Conservation (phyloP, 2,329 filamentous ascomycete genomes). For the Fusarium avenaceum region DNA sequence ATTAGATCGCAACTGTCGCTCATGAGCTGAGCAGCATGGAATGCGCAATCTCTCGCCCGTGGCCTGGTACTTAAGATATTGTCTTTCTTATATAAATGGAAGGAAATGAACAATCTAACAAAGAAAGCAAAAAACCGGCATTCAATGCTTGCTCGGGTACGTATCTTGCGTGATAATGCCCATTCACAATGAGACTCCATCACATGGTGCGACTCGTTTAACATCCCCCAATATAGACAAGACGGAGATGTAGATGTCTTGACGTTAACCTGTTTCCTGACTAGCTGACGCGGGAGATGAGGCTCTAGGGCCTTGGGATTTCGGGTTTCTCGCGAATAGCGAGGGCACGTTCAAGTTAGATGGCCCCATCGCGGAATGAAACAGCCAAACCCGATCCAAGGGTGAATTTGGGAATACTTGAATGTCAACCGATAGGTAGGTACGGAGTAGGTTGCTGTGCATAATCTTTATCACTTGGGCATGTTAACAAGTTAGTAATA, state of each 20-base stretch:
- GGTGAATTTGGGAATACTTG: too few relatives aligned
- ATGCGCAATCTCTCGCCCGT: constrained; percentile 14
- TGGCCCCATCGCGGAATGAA: constrained; percentile 36
- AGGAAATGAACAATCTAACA: not conserved
- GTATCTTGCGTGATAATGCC: constrained; percentile 5
- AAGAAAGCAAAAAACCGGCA: too few relatives aligned
- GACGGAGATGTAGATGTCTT: constrained; percentile 32
- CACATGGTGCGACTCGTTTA: constrained; percentile 48
- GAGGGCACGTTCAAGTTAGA: constrained; percentile 5
- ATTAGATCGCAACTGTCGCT: not conserved
- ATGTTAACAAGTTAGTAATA: too few relatives aligned
- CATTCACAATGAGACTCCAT: constrained; percentile 32
- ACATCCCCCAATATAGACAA: constrained; percentile 47
- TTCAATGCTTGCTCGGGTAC: not conserved
- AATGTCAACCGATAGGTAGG: too few relatives aligned
- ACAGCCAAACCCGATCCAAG: constrained; percentile 1
- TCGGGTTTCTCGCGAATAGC: constrained; percentile 30
- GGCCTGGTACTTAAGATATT: not conserved
- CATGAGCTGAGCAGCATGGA: constrained; percentile 6
- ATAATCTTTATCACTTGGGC: not conserved
- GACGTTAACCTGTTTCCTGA: constrained; percentile 41
- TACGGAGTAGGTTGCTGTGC: not conserved
- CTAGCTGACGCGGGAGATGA: constrained; percentile 42
- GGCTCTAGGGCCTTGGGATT: constrained; percentile 33
- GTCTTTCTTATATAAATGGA: not conserved